Conservation (phyloP, 2,329 filamentous ascomycete species). For the Hypoxylon sp. region DNA sequence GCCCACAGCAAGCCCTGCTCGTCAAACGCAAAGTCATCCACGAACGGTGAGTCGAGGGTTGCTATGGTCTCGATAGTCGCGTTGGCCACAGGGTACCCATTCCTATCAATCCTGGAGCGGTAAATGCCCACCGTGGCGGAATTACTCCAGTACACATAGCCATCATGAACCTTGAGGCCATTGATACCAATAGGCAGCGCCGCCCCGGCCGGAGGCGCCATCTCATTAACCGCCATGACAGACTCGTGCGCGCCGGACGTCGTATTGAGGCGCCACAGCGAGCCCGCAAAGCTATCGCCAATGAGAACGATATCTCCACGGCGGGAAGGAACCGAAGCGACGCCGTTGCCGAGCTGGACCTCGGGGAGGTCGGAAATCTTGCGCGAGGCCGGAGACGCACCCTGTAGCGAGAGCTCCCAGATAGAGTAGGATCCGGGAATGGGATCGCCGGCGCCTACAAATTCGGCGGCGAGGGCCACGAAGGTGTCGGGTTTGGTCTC, state of each 20-base stretch:
- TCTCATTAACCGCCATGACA: constrained; percentile 46
- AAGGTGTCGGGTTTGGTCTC: constrained; percentile 50
- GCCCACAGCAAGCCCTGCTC: constrained; percentile 40
- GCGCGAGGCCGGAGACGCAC: constrained; percentile 13
- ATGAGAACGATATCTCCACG: constrained; percentile 45
- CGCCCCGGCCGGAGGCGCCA: constrained; percentile 38
- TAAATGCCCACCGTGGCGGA: constrained; percentile 42
- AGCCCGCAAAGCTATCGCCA: constrained; percentile 49
- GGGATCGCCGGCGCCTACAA: constrained; percentile 24
- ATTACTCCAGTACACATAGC: constrained; percentile 52
- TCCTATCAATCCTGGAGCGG: constrained; percentile 33
- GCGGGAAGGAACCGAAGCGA: constrained; percentile 42
- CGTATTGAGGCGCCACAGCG: constrained; percentile 50
- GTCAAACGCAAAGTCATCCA: constrained; percentile 51
- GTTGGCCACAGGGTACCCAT: constrained; percentile 37
- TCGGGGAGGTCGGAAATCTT: constrained; percentile 45
- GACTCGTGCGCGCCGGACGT: constrained; percentile 39
- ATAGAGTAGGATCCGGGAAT: constrained; percentile 34
- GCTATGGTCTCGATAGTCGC: constrained; percentile 40
- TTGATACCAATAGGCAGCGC: constrained; percentile 48
- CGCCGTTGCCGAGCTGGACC: constrained; percentile 45
- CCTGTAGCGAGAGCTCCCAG: constrained; percentile 43
- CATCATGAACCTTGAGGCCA: constrained; percentile 49
- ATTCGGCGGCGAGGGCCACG: constrained; percentile 42
- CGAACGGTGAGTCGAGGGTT: constrained; percentile 37